Conservation (phyloP, 2,329 filamentous ascomycete species). For the Arthrobotrys conoides region DNA sequence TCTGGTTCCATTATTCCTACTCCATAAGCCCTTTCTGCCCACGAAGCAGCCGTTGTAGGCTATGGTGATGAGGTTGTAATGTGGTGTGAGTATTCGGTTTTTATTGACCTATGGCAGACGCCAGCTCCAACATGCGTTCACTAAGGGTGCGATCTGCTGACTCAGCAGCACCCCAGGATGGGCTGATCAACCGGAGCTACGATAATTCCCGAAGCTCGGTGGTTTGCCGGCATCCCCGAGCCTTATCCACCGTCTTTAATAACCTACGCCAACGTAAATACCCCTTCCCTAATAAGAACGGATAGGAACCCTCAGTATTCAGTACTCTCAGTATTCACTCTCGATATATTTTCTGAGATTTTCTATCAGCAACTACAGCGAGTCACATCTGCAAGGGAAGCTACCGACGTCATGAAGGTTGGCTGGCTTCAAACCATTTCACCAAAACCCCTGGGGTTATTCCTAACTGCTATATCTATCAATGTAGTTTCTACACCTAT, state of each 20-base stretch:
- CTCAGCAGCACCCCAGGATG: conserved; percentile 12
- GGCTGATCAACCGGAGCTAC: conserved; percentile 11
- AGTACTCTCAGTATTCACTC: neutral
- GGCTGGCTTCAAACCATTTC: conserved; percentile 3
- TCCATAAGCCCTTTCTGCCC: conserved; percentile 69
- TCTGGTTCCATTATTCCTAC: conserved; percentile 69
- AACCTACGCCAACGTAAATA: neutral
- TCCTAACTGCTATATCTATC: neutral
- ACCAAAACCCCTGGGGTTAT: neutral
- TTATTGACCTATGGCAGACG: neutral
- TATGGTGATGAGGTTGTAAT: neutral
- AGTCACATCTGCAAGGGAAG: neutral
- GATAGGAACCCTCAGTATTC: neutral
- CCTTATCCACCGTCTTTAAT: neutral
- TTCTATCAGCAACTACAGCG: neutral
- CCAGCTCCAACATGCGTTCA: neutral
- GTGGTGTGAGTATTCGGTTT: neutral
- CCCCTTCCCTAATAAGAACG: neutral
- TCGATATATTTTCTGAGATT: too few species aligned
- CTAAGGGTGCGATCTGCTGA: neutral
- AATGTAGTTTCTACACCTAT: conserved; percentile 86
- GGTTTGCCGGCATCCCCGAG: conserved; percentile 32
- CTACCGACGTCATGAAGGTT: conserved; percentile 44
- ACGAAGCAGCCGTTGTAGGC: conserved; percentile 66
- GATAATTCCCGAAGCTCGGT: conserved; percentile 47